Evolutionary conservation across 2,329 filamentous ascomycete species (phyloP).

Genomic region (Sporothrix globosa): DNA sequence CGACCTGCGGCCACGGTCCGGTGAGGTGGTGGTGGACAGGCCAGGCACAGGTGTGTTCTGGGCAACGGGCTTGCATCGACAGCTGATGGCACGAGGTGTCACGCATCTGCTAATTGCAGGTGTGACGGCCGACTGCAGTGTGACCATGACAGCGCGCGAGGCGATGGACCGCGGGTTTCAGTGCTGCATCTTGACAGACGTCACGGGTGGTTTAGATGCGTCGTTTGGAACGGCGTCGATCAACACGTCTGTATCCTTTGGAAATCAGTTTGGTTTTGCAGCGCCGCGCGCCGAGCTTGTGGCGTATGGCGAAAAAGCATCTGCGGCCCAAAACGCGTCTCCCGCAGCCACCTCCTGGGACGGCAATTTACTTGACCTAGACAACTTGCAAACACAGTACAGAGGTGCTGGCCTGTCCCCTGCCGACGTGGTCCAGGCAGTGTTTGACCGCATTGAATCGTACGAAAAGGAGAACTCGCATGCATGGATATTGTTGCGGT

Average conservation of each 20-base stretch:
- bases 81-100: constrained; percentile 57
- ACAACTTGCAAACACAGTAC: constrained; percentile 31
- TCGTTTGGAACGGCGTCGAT: constrained; percentile 52
- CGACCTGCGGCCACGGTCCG: constrained; percentile 54
- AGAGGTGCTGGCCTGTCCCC: constrained; percentile 22
- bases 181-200: constrained; percentile 57
- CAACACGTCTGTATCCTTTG: constrained; percentile 56
- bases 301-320: constrained; percentile 33
- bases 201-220: constrained; percentile 53
- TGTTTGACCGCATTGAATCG: constrained; percentile 51
- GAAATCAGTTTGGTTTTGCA: constrained; percentile 57
- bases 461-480: constrained; percentile 53
- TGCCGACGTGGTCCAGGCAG: constrained; percentile 24
- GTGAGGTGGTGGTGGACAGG: constrained; percentile 61
- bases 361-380: constrained; percentile 26
- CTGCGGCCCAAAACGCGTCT: constrained; percentile 25
- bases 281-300: constrained; percentile 48
- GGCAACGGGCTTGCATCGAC: constrained; percentile 58
- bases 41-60: constrained; percentile 63
- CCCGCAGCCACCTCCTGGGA: constrained; percentile 25
- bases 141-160: constrained; percentile 59
- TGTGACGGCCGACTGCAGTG: constrained; percentile 62
- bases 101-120: constrained; percentile 62
- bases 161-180: constrained; percentile 64
- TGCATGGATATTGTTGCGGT: constrained; percentile 55